Conservation (phyloP, 2,329 filamentous ascomycete species). For the Fusarium nygamai region DNA sequence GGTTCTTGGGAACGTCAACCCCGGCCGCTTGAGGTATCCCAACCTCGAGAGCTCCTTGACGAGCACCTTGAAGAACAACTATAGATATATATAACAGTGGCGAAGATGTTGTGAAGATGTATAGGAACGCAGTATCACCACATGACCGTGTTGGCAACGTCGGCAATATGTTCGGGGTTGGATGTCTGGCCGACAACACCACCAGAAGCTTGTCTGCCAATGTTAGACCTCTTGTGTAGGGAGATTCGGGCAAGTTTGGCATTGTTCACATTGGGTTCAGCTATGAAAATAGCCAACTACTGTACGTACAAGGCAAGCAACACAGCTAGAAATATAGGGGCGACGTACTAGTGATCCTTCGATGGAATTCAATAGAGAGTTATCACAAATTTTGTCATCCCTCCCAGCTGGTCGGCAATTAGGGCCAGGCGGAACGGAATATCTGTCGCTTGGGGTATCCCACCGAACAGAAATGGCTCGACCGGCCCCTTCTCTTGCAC, state of each 20-base stretch:
- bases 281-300: not conserved
- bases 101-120: no score
- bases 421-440: accelerated
- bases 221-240: not conserved
- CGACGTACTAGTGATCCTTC: accelerated
- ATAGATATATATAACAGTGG: no score
- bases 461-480: accelerated
- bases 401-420: accelerated
- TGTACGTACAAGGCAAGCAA: not conserved
- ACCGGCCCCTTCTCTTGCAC: not conserved
- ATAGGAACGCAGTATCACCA: no score
- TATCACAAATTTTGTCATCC: no score
- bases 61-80: no score
- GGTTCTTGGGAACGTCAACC: not conserved
- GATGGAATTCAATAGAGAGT: accelerated
- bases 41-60: no score
- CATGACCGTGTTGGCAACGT: no score
- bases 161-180: no score
- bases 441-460: accelerated
- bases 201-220: not conserved
- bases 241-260: not conserved
- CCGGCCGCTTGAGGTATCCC: not conserved
- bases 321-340: not conserved
- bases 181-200: not conserved
- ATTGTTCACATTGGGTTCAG: not conserved